Percentiles rank a stretch among this genome's conserved stretches.
phyloP scores from a whole-genome alignment of 805 yeast genomes.

The Tetrapisispora pingtungensis region DNA sequence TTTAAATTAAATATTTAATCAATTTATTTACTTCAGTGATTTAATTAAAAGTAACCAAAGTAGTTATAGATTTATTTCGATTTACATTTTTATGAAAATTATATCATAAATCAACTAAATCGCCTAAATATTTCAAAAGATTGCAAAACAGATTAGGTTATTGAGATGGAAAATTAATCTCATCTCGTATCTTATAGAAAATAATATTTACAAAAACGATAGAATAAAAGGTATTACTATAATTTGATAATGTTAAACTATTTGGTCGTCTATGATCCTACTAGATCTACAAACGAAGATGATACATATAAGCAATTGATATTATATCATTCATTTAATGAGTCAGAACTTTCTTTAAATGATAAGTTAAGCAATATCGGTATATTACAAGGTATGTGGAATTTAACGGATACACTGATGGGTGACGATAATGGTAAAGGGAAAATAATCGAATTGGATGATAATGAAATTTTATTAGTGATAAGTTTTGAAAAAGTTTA shows the following conservation, averaged over 20 bases:
- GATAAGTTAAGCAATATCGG: constrained; percentile 34
- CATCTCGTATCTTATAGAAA: no score
- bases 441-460: constrained; percentile 24
- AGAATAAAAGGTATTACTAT: no score
- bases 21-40: no score
- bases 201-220: no score
- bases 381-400: constrained; percentile 34
- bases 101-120: no score
- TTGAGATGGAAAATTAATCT: no score
- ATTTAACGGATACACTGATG: constrained; percentile 14
- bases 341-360: constrained; percentile 18
- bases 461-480: constrained; percentile 20
- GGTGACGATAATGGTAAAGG: constrained; percentile 4
- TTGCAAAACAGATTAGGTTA: no score
- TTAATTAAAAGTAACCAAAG: no score
- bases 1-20: no score
- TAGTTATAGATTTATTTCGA: no score
- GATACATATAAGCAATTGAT: constrained; percentile 30
- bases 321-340: constrained; percentile 25
- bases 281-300: constrained; percentile 23
- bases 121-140: no score
- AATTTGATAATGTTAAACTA: constrained; percentile 20
- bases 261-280: constrained; percentile 34
- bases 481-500: constrained; percentile 23
- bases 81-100: no score